Conservation (phyloP, 2,329 filamentous ascomycete species). For the Talaromyces amestolkiae region DNA sequence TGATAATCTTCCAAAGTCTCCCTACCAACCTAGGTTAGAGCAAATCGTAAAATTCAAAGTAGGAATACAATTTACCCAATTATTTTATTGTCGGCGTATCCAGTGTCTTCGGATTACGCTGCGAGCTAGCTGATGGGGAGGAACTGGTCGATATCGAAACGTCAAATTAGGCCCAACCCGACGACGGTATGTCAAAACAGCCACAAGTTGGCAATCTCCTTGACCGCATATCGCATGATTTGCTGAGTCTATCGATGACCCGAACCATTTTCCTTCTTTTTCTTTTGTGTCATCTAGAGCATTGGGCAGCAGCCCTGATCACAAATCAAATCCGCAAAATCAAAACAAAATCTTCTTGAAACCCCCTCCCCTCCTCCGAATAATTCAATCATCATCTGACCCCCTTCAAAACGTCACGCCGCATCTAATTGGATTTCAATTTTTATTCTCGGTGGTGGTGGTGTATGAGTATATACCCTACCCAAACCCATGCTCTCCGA, state of each 20-base stretch:
- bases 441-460: too few species aligned
- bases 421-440: too few species aligned
- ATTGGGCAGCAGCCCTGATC: not conserved
- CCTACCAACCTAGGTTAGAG: not conserved
- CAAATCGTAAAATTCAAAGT: not conserved
- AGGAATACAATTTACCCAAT: not conserved
- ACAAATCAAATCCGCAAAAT: too few species aligned
- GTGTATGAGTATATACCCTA: too few species aligned
- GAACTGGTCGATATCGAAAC: not conserved
- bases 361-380: too few species aligned
- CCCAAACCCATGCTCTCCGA: not conserved
- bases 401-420: too few species aligned
- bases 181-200: not conserved
- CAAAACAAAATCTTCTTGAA: too few species aligned
- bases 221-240: not conserved
- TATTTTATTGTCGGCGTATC: not conserved
- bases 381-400: too few species aligned
- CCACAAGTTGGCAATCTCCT: not conserved
- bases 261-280: not conserved
- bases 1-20: not conserved
- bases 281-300: not conserved
- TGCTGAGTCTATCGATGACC: not conserved
- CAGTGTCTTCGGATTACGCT: not conserved
- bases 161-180: not conserved
- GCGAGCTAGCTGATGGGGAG: not conserved